Conservation (phyloP, 2,329 filamentous ascomycete genomes). For the Paraconiothyrium sp. region DNA sequence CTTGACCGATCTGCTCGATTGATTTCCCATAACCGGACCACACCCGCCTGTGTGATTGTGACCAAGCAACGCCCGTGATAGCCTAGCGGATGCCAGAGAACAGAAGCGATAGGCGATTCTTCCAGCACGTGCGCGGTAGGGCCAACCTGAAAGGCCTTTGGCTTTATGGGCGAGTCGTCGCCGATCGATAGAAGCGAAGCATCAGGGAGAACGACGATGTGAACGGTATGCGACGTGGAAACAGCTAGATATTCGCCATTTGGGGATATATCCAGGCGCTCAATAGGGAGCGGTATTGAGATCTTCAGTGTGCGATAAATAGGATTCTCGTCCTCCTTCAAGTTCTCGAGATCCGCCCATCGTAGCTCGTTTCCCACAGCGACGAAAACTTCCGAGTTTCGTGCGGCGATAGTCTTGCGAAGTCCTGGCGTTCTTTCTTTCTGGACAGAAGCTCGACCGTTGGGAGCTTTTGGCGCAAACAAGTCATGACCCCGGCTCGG, state of each 20-base stretch:
- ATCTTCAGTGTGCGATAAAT: slow-evolving; percentile 69
- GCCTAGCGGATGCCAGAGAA: slow-evolving; percentile 91
- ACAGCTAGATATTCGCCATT: slow-evolving; percentile 84
- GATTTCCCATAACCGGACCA: slow-evolving; percentile 90
- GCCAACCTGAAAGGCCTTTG: slow-evolving; percentile 90
- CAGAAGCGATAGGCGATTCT: slow-evolving; percentile 80
- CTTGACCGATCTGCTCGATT: slow-evolving; percentile 85
- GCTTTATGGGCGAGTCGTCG: slow-evolving; percentile 74
- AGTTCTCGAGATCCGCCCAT: slow-evolving; percentile 83
- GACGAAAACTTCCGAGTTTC: slow-evolving; percentile 88
- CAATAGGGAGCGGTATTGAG: slow-evolving; percentile 81
- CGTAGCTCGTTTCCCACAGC: slow-evolving; percentile 89
- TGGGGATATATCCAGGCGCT: slow-evolving; percentile 85
- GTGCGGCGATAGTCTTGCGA: slow-evolving; percentile 74
- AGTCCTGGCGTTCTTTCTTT: slow-evolving; percentile 50
- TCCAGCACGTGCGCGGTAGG: slow-evolving; percentile 92
- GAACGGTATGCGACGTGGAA: slow-evolving; percentile 85
- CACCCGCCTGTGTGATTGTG: slow-evolving; percentile 87
- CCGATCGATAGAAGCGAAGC: slow-evolving; percentile 76
- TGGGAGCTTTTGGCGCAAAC: slow-evolving; percentile 67
- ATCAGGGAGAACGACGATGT: slow-evolving; percentile 86
- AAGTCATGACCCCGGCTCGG: slow-evolving; percentile 80
- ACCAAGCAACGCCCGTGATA: slow-evolving; percentile 83
- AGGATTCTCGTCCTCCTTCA: slow-evolving; percentile 68
- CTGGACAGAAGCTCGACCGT: slow-evolving; percentile 39